phyloP scores from a whole-genome alignment of 208 protist genomes.

The Porcisia hertigi region DNA sequence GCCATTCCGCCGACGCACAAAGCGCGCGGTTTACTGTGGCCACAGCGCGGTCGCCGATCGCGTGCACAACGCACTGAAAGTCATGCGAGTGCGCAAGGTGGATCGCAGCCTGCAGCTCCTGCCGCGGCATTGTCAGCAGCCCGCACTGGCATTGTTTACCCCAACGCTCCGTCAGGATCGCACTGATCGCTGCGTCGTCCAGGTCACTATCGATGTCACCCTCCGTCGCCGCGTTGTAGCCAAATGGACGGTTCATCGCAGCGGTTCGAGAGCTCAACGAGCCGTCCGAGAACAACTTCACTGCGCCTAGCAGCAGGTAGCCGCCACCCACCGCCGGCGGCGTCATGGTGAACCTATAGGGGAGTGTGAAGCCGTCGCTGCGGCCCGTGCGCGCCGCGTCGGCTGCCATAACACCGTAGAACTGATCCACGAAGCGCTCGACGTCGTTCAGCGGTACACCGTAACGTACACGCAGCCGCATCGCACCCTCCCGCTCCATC shows the following conservation, averaged over 20 bases:
- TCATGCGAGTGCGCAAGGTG: slow-evolving; percentile 26
- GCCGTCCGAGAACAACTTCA: slow-evolving; percentile 71
- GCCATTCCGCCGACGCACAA: slow-evolving; percentile 30
- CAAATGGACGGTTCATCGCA: slow-evolving; percentile 57
- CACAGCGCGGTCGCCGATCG: slow-evolving; percentile 66
- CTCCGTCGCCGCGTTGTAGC: slow-evolving; percentile 33
- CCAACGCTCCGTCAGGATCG: slow-evolving; percentile 14
- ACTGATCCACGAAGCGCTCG: slow-evolving; percentile 25
- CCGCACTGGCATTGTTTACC: slow-evolving; percentile 39
- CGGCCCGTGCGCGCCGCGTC: slow-evolving; percentile 7
- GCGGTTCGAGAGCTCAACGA: slow-evolving; percentile 66
- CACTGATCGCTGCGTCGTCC: slow-evolving; percentile 34
- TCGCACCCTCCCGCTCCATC: slow-evolving; percentile 27
- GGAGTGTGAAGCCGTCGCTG: slow-evolving; percentile 42
- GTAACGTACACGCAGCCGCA: slow-evolving; percentile 50
- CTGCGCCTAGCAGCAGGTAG: slow-evolving; percentile 48
- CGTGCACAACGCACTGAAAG: slow-evolving; percentile 59
- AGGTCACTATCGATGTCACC: slow-evolving; percentile 58
- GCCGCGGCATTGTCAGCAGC: slow-evolving; percentile 38
- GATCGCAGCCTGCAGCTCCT: slow-evolving; percentile 36
- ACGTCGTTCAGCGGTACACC: slow-evolving; percentile 35
- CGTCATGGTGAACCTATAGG: slow-evolving; percentile 43
- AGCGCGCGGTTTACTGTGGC: slow-evolving; percentile 52
- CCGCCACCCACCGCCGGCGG: slow-evolving; percentile 33
- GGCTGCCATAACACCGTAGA: slow-evolving; percentile 34